Conservation (phyloP, 2,329 filamentous ascomycete genomes). For the Diaporthe capsici region DNA sequence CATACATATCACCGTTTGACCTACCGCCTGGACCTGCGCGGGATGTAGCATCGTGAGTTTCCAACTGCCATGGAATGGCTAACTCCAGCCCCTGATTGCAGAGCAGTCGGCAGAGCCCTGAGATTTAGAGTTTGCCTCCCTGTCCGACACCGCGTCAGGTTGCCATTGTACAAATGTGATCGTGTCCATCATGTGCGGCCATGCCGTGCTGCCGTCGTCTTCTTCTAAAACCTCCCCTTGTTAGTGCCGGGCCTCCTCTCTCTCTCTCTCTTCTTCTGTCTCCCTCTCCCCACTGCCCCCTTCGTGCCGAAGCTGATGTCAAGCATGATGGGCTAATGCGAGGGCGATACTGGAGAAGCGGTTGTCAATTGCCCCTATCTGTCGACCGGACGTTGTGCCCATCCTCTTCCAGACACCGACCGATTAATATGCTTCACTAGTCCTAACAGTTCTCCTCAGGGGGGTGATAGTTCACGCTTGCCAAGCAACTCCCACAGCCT, state of each 20-base stretch:
- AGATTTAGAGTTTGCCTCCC: conserved; percentile 6
- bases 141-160: conserved; percentile 13
- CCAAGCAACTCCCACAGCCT: conserved; percentile 17
- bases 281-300: not conserved
- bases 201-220: not conserved
- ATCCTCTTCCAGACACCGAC: conserved; percentile 18
- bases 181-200: not conserved
- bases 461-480: not conserved
- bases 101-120: conserved; percentile 10
- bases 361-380: not conserved
- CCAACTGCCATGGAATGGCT: not conserved
- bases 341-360: not conserved
- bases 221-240: not conserved
- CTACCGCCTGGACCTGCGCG: not conserved
- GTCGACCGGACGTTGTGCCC: not conserved
- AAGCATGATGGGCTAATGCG: not conserved
- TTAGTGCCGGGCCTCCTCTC: not conserved
- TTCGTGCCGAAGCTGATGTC: not conserved
- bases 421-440: conserved; percentile 9
- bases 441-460: not conserved
- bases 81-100: not conserved
- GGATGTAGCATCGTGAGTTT: not conserved
- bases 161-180: not conserved
- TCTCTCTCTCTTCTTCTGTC: not conserved
- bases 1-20: not conserved